Evolutionary conservation across 345 rosid species (phyloP).

Genomic region (Acer negundo): DNA sequence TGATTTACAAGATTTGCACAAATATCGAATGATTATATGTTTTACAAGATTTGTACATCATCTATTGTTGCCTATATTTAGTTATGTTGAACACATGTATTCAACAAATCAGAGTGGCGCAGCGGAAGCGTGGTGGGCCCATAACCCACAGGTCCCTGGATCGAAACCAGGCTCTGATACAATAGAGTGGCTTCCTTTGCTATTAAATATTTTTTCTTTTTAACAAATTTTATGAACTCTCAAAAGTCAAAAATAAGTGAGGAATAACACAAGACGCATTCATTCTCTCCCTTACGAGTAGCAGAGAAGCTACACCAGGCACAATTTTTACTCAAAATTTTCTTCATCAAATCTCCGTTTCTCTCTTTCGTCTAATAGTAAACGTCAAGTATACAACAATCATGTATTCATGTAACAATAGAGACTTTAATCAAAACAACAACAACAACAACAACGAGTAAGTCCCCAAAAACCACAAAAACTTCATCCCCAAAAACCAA

Average conservation of each 20-base stretch:
- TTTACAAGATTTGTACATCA: too few relatives aligned
- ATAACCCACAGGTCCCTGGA: conserved; percentile 77
- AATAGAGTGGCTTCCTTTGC: too few relatives aligned
- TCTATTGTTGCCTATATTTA: too few relatives aligned
- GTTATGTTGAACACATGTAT: accelerated
- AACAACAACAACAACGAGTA: conserved; percentile 27
- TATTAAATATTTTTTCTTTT: too few relatives aligned
- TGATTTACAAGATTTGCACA: too few relatives aligned
- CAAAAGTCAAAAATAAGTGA: too few relatives aligned
- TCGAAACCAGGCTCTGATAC: conserved; percentile 67
- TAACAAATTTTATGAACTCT: too few relatives aligned
- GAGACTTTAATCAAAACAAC: conserved; percentile 20
- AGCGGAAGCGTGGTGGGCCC: conserved; percentile 90
- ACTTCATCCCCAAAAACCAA: conserved; percentile 55
- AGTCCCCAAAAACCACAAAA: conserved; percentile 40
- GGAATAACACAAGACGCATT: too few relatives aligned
- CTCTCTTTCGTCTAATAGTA: neutral
- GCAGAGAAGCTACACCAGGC: too few relatives aligned
- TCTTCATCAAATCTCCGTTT: neutral
- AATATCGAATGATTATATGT: too few relatives aligned
- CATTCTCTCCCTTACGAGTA: too few relatives aligned
- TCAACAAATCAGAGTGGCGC: conserved; percentile 70
- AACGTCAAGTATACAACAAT: too few relatives aligned
- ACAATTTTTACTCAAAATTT: neutral
- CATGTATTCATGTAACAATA: conserved; percentile 53